Percentiles rank a stretch among this genome's conserved stretches.
Conservation (phyloP, 2,329 filamentous ascomycete species). For the Diaporthe velutina region DNA sequence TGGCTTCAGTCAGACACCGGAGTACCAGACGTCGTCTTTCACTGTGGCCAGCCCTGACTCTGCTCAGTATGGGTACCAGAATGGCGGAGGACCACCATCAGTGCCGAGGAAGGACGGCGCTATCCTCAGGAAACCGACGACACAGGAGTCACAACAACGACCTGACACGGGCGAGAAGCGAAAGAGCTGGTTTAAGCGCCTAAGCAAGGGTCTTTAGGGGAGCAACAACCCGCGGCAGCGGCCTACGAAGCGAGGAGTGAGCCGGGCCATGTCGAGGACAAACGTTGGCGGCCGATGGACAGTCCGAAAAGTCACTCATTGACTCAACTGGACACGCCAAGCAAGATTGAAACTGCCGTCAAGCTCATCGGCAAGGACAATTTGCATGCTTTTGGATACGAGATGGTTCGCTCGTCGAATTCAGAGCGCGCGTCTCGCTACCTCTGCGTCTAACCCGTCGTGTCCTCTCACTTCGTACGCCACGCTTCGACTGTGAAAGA, state of each 20-base stretch:
- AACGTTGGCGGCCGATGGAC: background rate
- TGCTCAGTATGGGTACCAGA: constrained; percentile 41
- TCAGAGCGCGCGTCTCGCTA: background rate
- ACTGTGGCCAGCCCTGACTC: constrained; percentile 47
- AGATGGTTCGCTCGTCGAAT: background rate
- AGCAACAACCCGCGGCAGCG: background rate
- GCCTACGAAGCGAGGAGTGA: background rate
- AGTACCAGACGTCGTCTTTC: constrained; percentile 58
- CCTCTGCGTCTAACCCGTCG: too few species aligned
- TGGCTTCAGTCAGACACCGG: constrained; percentile 59
- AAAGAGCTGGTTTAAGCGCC: constrained; percentile 89
- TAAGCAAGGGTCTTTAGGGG: constrained; percentile 72
- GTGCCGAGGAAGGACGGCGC: constrained; percentile 51
- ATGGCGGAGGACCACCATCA: constrained; percentile 44
- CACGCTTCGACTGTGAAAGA: background rate
- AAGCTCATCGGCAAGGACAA: background rate
- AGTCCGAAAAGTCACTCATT: background rate
- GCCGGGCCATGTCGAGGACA: background rate
- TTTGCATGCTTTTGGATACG: constrained; percentile 12
- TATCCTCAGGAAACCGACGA: constrained; percentile 44
- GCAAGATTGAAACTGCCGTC: background rate
- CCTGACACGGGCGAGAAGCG: constrained; percentile 73
- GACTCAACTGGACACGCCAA: background rate
- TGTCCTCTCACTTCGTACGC: background rate
- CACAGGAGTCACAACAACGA: constrained; percentile 42